A percentile compares a stretch with the other conserved stretches of the same genome.
phyloP scores from a whole-genome alignment of 1,139 yeast genomes.

The Nakaseomyces nivariensis region DNA sequence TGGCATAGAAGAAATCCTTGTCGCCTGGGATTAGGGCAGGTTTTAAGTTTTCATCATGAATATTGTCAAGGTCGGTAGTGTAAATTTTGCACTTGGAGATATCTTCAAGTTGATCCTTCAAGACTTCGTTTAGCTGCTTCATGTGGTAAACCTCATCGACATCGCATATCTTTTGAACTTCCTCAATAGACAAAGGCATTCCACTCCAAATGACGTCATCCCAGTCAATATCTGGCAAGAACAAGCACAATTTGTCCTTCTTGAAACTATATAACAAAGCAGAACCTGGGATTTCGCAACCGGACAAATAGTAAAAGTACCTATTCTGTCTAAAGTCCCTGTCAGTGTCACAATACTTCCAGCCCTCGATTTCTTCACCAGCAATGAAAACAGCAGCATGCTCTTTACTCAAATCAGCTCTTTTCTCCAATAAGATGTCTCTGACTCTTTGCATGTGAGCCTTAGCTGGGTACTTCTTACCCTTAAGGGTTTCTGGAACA shows the following conservation, averaged over 20 bases:
- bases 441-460: constrained; percentile 48
- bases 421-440: constrained; percentile 5
- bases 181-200: constrained; percentile 52
- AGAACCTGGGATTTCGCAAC: constrained; percentile 74
- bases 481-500: constrained; percentile 20
- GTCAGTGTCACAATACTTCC: constrained; percentile 74
- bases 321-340: constrained; percentile 81
- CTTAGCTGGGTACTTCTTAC: constrained; percentile 9
- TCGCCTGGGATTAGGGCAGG: constrained; percentile 36
- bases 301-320: constrained; percentile 78
- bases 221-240: constrained; percentile 70
- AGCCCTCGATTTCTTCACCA: constrained; percentile 52
- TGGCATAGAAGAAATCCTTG: constrained; percentile 53
- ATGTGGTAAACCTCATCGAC: constrained; percentile 72
- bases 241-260: constrained; percentile 52
- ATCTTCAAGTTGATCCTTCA: constrained; percentile 21
- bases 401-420: not conserved
- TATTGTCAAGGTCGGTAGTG: constrained; percentile 33
- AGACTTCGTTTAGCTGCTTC: constrained; percentile 34
- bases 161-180: constrained; percentile 57
- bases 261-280: constrained; percentile 51
- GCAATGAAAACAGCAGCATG: constrained; percentile 44
- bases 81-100: constrained; percentile 24
- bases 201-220: constrained; percentile 98
- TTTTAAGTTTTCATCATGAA: constrained; percentile 27